Evolutionary conservation across 2,329 filamentous ascomycete species (phyloP), one percentile per base, ranked within the genome.

Genomic region (Scleromitrula shiraiana): DNA sequence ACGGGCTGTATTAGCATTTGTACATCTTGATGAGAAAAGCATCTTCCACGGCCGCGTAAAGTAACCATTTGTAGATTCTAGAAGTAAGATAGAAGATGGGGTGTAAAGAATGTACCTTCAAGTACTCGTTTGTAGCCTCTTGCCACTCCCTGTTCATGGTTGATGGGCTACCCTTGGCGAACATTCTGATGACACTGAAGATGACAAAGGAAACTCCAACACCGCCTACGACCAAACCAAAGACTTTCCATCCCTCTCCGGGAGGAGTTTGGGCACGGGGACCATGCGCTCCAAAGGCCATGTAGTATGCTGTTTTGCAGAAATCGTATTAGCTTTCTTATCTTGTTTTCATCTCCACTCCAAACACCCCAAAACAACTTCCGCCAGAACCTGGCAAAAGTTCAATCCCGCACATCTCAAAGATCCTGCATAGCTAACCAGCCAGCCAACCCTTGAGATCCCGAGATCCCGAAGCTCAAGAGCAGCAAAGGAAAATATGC

Each of bases 91-190:
- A 43, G 33, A 5, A 14, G 5, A 9, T 23, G 15, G n/a, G 2
- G 10, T 37, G 17, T 23, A 22, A 38, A 20, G 20, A 36, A 71
- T 81, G 63, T 73, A 95, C 91, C 80, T 82, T 90, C 69, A 96
- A 77, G 70, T 86, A 93, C 75, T 96, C 93, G 72, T 98, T 95
- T 60, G 83, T 78, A 61, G 85, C 85, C 76, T 97, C 89, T 75
- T 98, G 88, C 81, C 86, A 97, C 73, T 98, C 93, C 77, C 88
- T 86, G 73, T 76, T 91, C 90, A 98, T 95, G 64, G 91, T 95
- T 68, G 76, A 74, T 59, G 93, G 93, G 55, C 78, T 64, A 52
- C 80, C 78, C 66, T 79, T 77, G 63, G 85, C 88, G 67, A 87
- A 83, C 59, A 77, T 58, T 63, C 90, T 85, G 67, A 86, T 78